Percentiles rank a stretch among this genome's conserved stretches.
Conservation (phyloP, 2,329 filamentous ascomycete genomes). For the Sarocladium kiliense region DNA sequence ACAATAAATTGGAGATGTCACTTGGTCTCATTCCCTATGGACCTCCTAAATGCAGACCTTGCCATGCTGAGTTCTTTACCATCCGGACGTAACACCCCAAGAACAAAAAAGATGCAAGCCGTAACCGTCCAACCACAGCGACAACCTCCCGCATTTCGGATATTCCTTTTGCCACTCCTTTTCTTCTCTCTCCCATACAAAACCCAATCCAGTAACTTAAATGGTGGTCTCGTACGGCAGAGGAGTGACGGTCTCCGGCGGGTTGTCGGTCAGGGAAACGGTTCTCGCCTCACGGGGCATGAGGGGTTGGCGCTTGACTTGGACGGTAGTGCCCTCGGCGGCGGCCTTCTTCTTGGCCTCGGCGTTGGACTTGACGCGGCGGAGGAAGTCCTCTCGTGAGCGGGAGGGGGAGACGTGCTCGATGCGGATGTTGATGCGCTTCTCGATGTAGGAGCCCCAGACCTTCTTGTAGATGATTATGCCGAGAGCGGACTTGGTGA, state of each 20-base stretch:
- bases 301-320: slow-evolving; percentile 86
- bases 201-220: slow-evolving; percentile 52
- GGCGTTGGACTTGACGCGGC: slow-evolving; percentile 94
- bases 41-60: slow-evolving; percentile 38
- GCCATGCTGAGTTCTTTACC: slow-evolving; percentile 39
- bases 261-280: slow-evolving; percentile 74
- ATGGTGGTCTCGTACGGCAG: slow-evolving; percentile 98
- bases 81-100: slow-evolving; percentile 38
- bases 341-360: slow-evolving; percentile 90
- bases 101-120: slow-evolving; percentile 31
- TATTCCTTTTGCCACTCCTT: neutral
- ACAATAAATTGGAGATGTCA: slow-evolving; percentile 30
- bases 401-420: slow-evolving; percentile 95
- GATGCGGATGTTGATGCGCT: slow-evolving; percentile 98
- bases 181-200: neutral
- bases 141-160: slow-evolving; percentile 5
- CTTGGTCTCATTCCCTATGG: slow-evolving; percentile 32
- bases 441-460: slow-evolving; percentile 99
- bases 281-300: slow-evolving; percentile 76
- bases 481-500: slow-evolving; percentile 95
- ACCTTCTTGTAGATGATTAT: slow-evolving; percentile 99
- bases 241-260: slow-evolving; percentile 85
- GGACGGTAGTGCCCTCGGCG: slow-evolving; percentile 77
- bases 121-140: slow-evolving; percentile 16
- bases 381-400: slow-evolving; percentile 94